phyloP scores from a whole-genome alignment of 2,329 filamentous ascomycete genomes.

The Truncatella angustata region DNA sequence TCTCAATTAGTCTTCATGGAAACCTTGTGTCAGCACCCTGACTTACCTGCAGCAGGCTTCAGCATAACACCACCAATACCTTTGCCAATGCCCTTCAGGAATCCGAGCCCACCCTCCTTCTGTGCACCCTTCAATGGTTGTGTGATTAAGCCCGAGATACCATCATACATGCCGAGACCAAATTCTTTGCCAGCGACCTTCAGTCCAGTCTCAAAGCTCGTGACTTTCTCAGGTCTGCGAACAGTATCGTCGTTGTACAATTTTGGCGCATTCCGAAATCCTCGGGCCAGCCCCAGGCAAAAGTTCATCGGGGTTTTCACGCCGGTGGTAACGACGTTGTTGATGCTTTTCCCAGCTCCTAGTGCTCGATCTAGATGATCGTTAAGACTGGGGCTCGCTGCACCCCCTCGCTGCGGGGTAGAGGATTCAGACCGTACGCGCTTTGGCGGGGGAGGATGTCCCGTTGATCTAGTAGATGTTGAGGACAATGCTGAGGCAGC shows the following conservation, averaged over 20 bases:
- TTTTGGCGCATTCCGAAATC: conserved; percentile 83
- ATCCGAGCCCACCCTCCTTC: conserved; percentile 61
- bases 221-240: conserved; percentile 75
- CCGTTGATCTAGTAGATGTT: background rate
- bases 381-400: conserved; percentile 23
- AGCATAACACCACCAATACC: conserved; percentile 78
- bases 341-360: conserved; percentile 65
- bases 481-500: conserved; percentile 6
- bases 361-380: conserved; percentile 56
- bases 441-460: background rate
- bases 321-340: conserved; percentile 71
- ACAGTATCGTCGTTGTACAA: conserved; percentile 85
- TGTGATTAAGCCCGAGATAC: conserved; percentile 75
- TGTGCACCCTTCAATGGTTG: conserved; percentile 71
- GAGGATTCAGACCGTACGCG: conserved; percentile 3
- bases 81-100: conserved; percentile 78
- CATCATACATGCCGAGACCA: conserved; percentile 75
- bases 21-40: background rate
- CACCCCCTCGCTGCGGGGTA: background rate
- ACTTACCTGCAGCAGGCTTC: conserved; percentile 75
- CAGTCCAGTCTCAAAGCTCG: conserved; percentile 72
- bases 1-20: background rate
- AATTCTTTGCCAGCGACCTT: conserved; percentile 77
- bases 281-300: conserved; percentile 76
- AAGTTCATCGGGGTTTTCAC: conserved; percentile 83